These are phyloP conservation scores for Polychaeton citri DNA, from an alignment of 2,329 filamentous ascomycete species.

Conservation along the genomic window DNA sequence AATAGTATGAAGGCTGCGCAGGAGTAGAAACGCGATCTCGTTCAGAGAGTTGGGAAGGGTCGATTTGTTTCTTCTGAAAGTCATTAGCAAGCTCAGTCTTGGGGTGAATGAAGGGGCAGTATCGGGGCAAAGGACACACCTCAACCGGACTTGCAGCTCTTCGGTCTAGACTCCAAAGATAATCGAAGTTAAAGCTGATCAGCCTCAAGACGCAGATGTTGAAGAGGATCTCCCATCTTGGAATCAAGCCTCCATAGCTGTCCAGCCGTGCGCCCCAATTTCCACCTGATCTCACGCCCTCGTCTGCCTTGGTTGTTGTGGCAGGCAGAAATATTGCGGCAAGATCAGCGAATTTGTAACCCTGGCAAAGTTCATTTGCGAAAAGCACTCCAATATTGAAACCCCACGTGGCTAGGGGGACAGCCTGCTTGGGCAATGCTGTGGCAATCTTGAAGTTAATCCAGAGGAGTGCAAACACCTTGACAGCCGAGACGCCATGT, in stretches of 20 bases:
- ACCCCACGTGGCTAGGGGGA: conserved; percentile 69
- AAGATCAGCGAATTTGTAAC: conserved; percentile 60
- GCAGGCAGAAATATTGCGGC: conserved; percentile 38
- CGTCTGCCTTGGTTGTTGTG: conserved; percentile 18
- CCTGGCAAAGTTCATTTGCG: conserved; percentile 70
- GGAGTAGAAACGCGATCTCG: conserved; percentile 70
- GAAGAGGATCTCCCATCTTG: conserved; percentile 93
- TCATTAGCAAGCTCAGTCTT: conserved; percentile 40
- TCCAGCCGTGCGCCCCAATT: conserved; percentile 61
- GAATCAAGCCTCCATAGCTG: conserved; percentile 65
- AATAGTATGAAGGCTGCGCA: conserved; percentile 57
- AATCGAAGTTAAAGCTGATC: conserved; percentile 94
- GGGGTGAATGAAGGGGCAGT: not conserved
- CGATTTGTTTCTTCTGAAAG: conserved; percentile 92
- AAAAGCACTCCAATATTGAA: conserved; percentile 84
- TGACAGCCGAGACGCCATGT: conserved; percentile 74
- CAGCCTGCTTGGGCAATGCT: conserved; percentile 51
- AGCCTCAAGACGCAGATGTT: conserved; percentile 86
- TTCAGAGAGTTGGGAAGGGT: conserved; percentile 76
- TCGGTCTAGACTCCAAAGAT: conserved; percentile 76
- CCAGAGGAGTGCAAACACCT: conserved; percentile 67
- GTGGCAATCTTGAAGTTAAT: conserved; percentile 73
- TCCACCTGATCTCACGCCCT: conserved; percentile 28
- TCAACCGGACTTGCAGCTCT: conserved; percentile 57
- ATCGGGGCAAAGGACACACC: conserved; percentile 51